Evolutionary conservation across 805 yeast genomes (phyloP), one percentile per base, ranked within the genome.

Genomic region (Lachancea kluyveri): DNA sequence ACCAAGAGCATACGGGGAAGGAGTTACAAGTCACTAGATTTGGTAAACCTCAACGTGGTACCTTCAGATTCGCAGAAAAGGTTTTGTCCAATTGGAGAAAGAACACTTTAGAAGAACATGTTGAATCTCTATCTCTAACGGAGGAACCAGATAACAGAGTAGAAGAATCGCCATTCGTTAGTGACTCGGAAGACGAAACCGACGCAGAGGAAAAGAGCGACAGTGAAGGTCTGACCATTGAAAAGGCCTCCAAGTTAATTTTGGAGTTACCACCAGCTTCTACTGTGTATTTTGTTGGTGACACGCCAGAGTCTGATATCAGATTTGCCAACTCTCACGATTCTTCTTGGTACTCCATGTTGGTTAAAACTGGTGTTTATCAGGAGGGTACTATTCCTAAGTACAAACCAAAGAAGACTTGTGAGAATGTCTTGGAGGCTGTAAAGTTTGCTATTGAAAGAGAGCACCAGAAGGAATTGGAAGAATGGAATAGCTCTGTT

Each of bases 41-140:
- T 50, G 95, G 95, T 51, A 86, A 86, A 59, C 95, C 95, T 1
- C 92, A 86, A 54, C 68, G 78, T 45, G 88, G 88, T 30, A 86
- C 95, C 12, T 86, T 86, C 61, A 72, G 74, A 52, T 86, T 74
- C 50, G 94, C 95, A 35, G 79, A 79, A 53, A 80, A 80, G 57
- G 81, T 85, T 18, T 68, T 86, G 43, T 67, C 75, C 19, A 64
- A 64, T 33, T 85, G 95, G 95, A 72, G 94, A 60, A 72, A 77
- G 50, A 83, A 80, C 41, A 79, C 80, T 17, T 67, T 80, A 51
- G 83, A 79, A 37, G 82, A 77, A 43, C 84, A 82, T 52, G 75
- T 81, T 46, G 77, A 75, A 53, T 70, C 70, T 42, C 46, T 63
- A 52, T 62, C 59, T 26, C 58, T 37, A 27, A 39, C 43, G 33